Base-by-base conservation (phyloP, 2,329 filamentous ascomycete genomes). In the Beauveria sp. region DNA sequence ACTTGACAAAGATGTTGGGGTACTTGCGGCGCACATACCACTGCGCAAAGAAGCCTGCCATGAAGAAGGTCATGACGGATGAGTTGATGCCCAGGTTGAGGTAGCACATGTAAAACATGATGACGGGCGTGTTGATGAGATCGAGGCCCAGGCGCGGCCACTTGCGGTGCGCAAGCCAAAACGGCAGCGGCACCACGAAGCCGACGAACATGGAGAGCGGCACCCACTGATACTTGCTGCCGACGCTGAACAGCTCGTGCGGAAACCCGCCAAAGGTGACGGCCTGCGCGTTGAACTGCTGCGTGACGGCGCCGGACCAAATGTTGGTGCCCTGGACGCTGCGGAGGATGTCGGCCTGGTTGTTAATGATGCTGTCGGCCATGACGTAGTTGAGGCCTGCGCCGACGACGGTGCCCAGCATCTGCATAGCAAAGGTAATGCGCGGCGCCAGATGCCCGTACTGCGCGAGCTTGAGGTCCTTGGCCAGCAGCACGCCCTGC, bases 301-400 rank as follows among this genome's bases (percentile, higher is more conserved):
- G 79, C 2, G 80, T 71, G 45, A 76, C 74, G 14, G 78, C 74
- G n/a, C 66, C 66, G 12, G 74, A 77, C 79, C 79, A 81, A 56
- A 79, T 75, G 64, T 75, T 77, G 61, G 72, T 73, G 42, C 66
- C 78, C 59, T 79, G 68, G 22, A 76, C 70, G 22, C 71, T 70
- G 7, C 71, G 64, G 1, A 81, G 69, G 42, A 79, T 74, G 1
- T 74, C 69, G 3, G 71, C 67, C 62, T 80, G 77, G 61, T 76
- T 75, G 5, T 70, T 67, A 1, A 80, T 74, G 60, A 82, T 80
- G 31, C 70, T 74, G 62, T 71, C 72, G 74, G 78, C 78, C 69
- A 80, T 76, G 26, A 76, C 69, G 61, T 76, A 81, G 65, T 80
- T 79, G 52, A 80, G 69, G 5, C 77, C 64, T 1, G 76, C 75